phyloP scores from a whole-genome alignment of 2,329 filamentous ascomycete species.

The Aspergillus sp. region DNA sequence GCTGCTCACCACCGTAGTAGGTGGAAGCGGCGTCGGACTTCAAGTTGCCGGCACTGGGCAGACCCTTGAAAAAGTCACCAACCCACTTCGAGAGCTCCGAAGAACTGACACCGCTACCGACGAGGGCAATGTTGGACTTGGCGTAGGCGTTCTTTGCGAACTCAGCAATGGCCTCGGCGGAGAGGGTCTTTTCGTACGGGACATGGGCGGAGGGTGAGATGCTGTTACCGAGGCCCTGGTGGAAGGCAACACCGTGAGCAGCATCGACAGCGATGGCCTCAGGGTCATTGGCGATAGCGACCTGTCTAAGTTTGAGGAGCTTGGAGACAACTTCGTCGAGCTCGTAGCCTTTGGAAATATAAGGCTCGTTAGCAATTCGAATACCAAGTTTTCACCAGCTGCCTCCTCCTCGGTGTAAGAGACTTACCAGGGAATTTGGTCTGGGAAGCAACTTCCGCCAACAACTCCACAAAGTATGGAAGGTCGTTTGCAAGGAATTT shows the following conservation, averaged over 20 bases:
- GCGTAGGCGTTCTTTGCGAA: slow-evolving; percentile 79
- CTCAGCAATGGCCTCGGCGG: slow-evolving; percentile 69
- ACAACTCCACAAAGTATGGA: slow-evolving; percentile 94
- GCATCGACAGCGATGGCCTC: slow-evolving; percentile 77
- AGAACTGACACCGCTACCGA: slow-evolving; percentile 82
- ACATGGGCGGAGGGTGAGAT: slow-evolving; percentile 71
- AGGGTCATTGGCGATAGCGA: slow-evolving; percentile 63
- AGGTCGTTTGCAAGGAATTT: slow-evolving; percentile 95
- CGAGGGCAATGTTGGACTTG: slow-evolving; percentile 86
- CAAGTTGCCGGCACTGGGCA: slow-evolving; percentile 53
- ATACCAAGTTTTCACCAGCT: not conserved
- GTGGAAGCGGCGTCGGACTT: slow-evolving; percentile 67
- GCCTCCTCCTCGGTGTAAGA: not conserved
- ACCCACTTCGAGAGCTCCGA: slow-evolving; percentile 83
- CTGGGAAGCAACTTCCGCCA: slow-evolving; percentile 84
- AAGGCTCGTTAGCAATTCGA: slow-evolving; percentile 6
- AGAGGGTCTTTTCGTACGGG: slow-evolving; percentile 76
- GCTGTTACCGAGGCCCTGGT: slow-evolving; percentile 82
- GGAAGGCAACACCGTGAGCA: slow-evolving; percentile 84
- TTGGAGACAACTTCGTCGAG: slow-evolving; percentile 84
- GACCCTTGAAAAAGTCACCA: slow-evolving; percentile 81
- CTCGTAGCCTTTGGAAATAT: slow-evolving; percentile 67
- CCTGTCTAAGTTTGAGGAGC: slow-evolving; percentile 75
- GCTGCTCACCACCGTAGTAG: slow-evolving; percentile 95
- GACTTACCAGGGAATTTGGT: slow-evolving; percentile 75